Evolutionary conservation across 768 basidiomycete species (phyloP).

Genomic region (Thelephora ganbajun): DNA sequence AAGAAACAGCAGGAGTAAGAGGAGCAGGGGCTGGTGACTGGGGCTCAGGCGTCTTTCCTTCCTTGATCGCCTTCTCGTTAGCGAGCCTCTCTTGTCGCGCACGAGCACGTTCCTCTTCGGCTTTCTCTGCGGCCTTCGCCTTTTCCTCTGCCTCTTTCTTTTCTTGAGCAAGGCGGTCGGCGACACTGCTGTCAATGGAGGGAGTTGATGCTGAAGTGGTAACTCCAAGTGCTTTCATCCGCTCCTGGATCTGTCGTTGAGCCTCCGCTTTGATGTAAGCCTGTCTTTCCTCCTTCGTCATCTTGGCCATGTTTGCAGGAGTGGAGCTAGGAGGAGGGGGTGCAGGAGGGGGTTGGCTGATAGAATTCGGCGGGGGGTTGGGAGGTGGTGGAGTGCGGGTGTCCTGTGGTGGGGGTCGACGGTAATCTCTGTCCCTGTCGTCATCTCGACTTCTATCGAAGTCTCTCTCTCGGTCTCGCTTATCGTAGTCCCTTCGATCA

Average conservation of each 20-base stretch:
- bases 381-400: slow-evolving; percentile 35
- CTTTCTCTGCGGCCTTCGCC: slow-evolving; percentile 59
- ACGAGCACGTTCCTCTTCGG: slow-evolving; percentile 69
- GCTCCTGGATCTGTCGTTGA: slow-evolving; percentile 66
- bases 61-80: slow-evolving; percentile 53
- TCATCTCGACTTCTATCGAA: slow-evolving; percentile 18
- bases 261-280: slow-evolving; percentile 73
- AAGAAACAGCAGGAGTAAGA: slow-evolving; percentile 23
- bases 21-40: slow-evolving; percentile 15
- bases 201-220: slow-evolving; percentile 27
- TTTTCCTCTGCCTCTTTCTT: slow-evolving; percentile 88
- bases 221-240: slow-evolving; percentile 77
- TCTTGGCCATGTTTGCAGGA: slow-evolving; percentile 48
- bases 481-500: slow-evolving; percentile 19
- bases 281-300: slow-evolving; percentile 75
- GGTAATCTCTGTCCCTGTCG: slow-evolving; percentile 18
- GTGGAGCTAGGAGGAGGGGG: slow-evolving; percentile 46
- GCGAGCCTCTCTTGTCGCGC: slow-evolving; percentile 61
- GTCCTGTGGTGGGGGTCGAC: slow-evolving; percentile 21
- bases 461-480: slow-evolving; percentile 26
- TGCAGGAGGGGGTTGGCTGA: slow-evolving; percentile 34
- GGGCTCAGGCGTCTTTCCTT: slow-evolving; percentile 20
- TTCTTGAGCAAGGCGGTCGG: slow-evolving; percentile 74
- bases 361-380: slow-evolving; percentile 22
- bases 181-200: slow-evolving; percentile 65